These are phyloP conservation scores for Gonium pectorale DNA, from an alignment of 139 green algal species.

Conservation along the genomic window DNA sequence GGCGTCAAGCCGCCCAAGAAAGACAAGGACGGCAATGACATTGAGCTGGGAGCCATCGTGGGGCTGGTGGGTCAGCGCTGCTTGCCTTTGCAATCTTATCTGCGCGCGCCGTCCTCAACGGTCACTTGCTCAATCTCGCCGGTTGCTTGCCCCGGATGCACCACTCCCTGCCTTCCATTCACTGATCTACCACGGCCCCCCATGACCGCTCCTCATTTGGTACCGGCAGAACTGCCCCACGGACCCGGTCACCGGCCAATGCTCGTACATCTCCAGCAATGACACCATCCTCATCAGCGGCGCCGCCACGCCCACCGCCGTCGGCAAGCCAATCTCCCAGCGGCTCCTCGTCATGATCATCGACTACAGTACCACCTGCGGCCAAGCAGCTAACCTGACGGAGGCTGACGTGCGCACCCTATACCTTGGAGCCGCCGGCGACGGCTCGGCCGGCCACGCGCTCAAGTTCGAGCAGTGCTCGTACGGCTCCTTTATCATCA, in stretches of 20 bases:
- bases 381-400: neutral
- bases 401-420: neutral
- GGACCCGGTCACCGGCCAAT: neutral
- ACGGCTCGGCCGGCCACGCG: neutral
- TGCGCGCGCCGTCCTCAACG: too few species aligned
- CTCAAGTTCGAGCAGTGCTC: conserved; percentile 5
- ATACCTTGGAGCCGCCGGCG: neutral
- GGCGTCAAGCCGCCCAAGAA: neutral
- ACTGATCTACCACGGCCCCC: too few species aligned
- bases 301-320: neutral
- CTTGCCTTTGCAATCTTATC: too few species aligned
- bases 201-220: too few species aligned
- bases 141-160: too few species aligned
- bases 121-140: too few species aligned
- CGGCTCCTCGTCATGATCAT: conserved; percentile 4
- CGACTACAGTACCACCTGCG: neutral
- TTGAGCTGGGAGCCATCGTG: neutral
- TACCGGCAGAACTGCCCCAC: neutral
- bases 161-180: too few species aligned
- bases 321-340: neutral
- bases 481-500: neutral
- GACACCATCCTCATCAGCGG: neutral
- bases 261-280: neutral
- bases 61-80: neutral
- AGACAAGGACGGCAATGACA: neutral